A percentile compares a stretch with the other conserved stretches of the same genome.
These are phyloP conservation scores for Hylodesmum podocarpum DNA, from an alignment of 306 rosid species.

Conservation along the genomic window DNA sequence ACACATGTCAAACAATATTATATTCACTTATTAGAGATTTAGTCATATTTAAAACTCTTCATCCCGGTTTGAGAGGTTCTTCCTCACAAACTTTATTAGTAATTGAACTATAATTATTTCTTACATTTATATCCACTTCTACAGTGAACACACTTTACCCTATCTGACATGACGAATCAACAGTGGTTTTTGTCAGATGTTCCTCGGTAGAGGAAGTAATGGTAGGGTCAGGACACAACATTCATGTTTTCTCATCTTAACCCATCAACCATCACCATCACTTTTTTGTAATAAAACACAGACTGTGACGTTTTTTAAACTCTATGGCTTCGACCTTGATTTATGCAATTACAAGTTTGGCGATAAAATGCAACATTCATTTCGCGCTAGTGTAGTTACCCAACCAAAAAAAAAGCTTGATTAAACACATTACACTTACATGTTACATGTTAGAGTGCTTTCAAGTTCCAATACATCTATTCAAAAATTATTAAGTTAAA, in stretches of 20 bases:
- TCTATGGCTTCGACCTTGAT: neutral
- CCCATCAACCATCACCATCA: neutral
- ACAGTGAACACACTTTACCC: neutral
- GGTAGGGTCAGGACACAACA: conserved; percentile 13
- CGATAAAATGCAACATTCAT: neutral
- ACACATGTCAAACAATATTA: too few species aligned
- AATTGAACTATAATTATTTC: too few species aligned
- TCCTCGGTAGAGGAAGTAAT: conserved; percentile 1
- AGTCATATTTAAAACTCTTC: too few species aligned
- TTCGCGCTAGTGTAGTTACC: neutral
- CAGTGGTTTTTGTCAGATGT: neutral
- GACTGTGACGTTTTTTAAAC: neutral
- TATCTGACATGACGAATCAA: conserved; percentile 2
- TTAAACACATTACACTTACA: neutral
- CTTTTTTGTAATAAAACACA: neutral
- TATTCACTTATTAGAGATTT: too few species aligned
- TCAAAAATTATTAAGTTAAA: neutral
- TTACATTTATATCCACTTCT: neutral
- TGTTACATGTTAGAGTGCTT: neutral
- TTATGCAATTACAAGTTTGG: neutral
- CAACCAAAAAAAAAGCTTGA: too few species aligned
- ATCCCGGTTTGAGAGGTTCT: too few species aligned
- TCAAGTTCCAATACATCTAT: neutral
- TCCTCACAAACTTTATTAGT: too few species aligned
- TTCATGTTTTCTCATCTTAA: conserved; percentile 15